phyloP scores from a whole-genome alignment of 2,329 filamentous ascomycete genomes.

The Ascochyta viciae-villosae region DNA sequence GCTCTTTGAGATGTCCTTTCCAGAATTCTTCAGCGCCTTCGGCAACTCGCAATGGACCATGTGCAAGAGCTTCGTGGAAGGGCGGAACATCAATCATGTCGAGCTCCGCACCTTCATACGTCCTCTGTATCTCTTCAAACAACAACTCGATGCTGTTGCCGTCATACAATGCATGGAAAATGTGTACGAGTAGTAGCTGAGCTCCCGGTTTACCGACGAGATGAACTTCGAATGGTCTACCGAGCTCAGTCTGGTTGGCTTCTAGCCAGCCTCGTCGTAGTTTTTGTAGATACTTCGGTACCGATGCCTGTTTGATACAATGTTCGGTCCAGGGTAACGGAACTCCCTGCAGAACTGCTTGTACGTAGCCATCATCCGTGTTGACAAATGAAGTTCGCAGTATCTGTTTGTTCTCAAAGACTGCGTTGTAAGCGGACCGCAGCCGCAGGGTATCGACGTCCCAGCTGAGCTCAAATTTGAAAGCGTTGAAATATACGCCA shows the following conservation, averaged over 20 bases:
- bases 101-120: conserved; percentile 54
- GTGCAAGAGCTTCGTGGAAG: conserved; percentile 71
- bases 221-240: conserved; percentile 61
- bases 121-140: conserved; percentile 63
- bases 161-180: conserved; percentile 90
- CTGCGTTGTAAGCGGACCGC: conserved; percentile 62
- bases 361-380: conserved; percentile 77
- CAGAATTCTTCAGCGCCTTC: conserved; percentile 70
- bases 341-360: conserved; percentile 66
- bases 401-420: conserved; percentile 65
- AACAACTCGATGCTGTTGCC: conserved; percentile 77
- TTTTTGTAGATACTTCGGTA: not conserved
- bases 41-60: conserved; percentile 68
- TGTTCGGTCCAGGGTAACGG: conserved; percentile 21
- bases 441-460: conserved; percentile 59
- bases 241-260: conserved; percentile 54
- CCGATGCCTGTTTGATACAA: conserved; percentile 32
- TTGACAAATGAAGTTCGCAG: conserved; percentile 75
- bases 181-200: conserved; percentile 65
- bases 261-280: conserved; percentile 30
- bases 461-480: conserved; percentile 64
- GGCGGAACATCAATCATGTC: conserved; percentile 52
- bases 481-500: conserved; percentile 78
- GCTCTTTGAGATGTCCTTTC: conserved; percentile 61
- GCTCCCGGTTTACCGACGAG: conserved; percentile 45